Conservation (phyloP, 257 asterid genomes). For the Prunella vulgaris region DNA sequence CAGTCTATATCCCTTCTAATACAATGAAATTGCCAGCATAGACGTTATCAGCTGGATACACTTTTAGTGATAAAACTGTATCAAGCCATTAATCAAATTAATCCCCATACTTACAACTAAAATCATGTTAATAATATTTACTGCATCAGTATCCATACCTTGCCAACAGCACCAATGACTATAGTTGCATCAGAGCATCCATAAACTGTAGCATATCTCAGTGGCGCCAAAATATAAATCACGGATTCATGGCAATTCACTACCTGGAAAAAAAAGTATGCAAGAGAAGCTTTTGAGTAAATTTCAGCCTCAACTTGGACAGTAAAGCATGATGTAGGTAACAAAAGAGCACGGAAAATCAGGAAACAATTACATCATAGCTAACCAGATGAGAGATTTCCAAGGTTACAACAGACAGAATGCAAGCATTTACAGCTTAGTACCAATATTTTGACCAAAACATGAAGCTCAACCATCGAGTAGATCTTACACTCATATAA, state of each 20-base stretch:
- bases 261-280: conserved; percentile 46
- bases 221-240: conserved; percentile 85
- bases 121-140: conserved; percentile 9
- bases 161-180: conserved; percentile 95
- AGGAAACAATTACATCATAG: not conserved
- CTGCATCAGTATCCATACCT: conserved; percentile 43
- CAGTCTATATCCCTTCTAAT: not conserved
- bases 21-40: not conserved
- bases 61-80: not conserved
- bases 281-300: conserved; percentile 16
- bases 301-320: not conserved
- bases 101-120: not conserved
- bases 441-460: not conserved
- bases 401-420: conserved; percentile 5
- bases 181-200: conserved; percentile 99
- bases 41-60: conserved; percentile 1
- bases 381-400: not conserved
- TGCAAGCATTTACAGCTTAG: not conserved
- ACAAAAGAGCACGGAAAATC: not conserved
- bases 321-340: conserved; percentile 1
- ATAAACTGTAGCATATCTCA: conserved; percentile 77
- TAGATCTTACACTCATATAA: conserved; percentile 3
- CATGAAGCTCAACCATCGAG: not conserved
- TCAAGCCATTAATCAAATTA: conserved; percentile 6
- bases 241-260: conserved; percentile 96